A percentile compares a stretch with the other conserved stretches of the same genome.
These are phyloP conservation scores for Annulohypoxylon truncatum DNA, from an alignment of 2,329 filamentous ascomycete species.

Conservation along the genomic window DNA sequence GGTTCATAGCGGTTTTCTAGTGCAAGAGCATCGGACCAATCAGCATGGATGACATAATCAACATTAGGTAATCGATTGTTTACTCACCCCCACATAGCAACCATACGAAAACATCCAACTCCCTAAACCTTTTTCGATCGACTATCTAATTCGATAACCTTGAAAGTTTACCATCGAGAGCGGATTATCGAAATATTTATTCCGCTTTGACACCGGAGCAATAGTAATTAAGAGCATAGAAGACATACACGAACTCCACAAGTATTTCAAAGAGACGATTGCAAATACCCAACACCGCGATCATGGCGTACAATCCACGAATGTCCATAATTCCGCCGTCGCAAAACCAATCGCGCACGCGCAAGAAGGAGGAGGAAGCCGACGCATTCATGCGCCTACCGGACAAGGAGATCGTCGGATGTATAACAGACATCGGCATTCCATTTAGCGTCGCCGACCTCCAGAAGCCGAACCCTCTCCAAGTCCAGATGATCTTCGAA, in stretches of 20 bases:
- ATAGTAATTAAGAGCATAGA: not conserved
- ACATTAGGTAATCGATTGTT: slow-evolving; percentile 16
- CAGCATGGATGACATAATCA: slow-evolving; percentile 18
- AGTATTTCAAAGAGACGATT: not conserved
- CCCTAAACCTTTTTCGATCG: slow-evolving; percentile 3
- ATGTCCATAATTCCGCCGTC: slow-evolving; percentile 69
- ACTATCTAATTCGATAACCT: not conserved
- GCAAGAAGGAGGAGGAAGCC: slow-evolving; percentile 69
- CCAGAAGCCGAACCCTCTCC: slow-evolving; percentile 91
- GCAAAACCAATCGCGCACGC: slow-evolving; percentile 64
- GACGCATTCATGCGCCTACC: slow-evolving; percentile 70
- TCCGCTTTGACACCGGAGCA: not conserved
- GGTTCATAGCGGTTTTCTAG: not conserved
- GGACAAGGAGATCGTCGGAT: slow-evolving; percentile 89
- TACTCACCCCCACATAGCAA: slow-evolving; percentile 40
- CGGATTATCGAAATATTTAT: slow-evolving; percentile 4
- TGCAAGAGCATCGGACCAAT: slow-evolving; percentile 17
- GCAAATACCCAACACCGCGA: slow-evolving; percentile 35
- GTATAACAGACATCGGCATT: slow-evolving; percentile 96
- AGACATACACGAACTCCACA: not conserved
- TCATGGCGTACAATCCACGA: slow-evolving; percentile 69
- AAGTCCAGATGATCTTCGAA: slow-evolving; percentile 98
- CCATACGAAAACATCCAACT: slow-evolving; percentile 39
- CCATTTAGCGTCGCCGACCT: slow-evolving; percentile 87
- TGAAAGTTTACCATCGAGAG: slow-evolving; percentile 2